These are phyloP conservation scores for Gossypium sturtianum DNA, from an alignment of 345 rosid genomes.

Conservation along the genomic window DNA sequence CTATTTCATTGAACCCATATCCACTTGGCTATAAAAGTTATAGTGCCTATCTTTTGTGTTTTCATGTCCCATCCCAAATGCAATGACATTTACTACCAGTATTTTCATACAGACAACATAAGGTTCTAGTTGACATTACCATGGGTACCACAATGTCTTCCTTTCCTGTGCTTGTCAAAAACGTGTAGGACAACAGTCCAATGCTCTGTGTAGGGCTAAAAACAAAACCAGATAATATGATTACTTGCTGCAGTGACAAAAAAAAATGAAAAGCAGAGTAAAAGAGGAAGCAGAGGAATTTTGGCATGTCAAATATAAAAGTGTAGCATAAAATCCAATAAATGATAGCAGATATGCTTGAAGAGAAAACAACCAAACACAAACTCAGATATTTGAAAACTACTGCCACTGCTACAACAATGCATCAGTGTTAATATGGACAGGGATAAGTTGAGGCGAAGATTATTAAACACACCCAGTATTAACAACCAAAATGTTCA, in stretches of 20 bases:
- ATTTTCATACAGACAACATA: neutral
- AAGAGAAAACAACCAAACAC: neutral
- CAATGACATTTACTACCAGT: neutral
- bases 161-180: slow-evolving; percentile 85
- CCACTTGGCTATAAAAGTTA: neutral
- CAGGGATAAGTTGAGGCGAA: neutral
- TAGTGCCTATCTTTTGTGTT: neutral
- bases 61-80: neutral
- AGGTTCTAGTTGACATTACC: slow-evolving; percentile 41
- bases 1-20: slow-evolving; percentile 1
- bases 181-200: slow-evolving; percentile 86
- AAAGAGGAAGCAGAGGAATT: neutral
- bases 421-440: neutral
- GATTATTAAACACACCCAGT: neutral
- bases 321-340: neutral
- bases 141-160: slow-evolving; percentile 94
- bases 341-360: neutral
- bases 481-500: neutral
- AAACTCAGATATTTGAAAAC: neutral
- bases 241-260: slow-evolving; percentile 4
- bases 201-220: slow-evolving; percentile 79
- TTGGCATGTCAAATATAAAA: neutral
- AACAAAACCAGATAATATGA: slow-evolving; percentile 24
- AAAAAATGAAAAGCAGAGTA: neutral
- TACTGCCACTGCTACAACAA: neutral